A percentile compares a stretch with the other conserved stretches of the same genome.
Evolutionary conservation across 805 yeast species (phyloP).

Genomic region (Kazachstania kunashirensis): DNA sequence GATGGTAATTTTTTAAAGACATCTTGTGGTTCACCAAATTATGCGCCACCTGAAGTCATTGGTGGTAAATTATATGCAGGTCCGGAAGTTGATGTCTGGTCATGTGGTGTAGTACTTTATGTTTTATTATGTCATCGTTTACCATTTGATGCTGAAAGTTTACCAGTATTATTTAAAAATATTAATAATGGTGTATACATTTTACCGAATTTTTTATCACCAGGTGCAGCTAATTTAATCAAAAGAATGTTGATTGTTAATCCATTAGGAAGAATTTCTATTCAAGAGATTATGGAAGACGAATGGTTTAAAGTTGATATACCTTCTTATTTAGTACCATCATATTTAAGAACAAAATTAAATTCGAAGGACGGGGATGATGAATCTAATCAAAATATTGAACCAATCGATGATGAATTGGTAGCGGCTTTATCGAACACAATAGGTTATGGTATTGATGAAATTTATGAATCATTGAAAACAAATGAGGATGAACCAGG

Average conservation of each 20-base stretch:
- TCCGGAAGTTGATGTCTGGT: constrained; percentile 97
- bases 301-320: constrained; percentile 83
- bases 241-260: constrained; percentile 90
- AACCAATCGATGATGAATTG: constrained; percentile 58
- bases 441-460: constrained; percentile 83
- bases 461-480: constrained; percentile 62
- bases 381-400: background rate
- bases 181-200: constrained; percentile 88
- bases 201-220: constrained; percentile 76
- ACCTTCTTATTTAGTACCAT: constrained; percentile 66
- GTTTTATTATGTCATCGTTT: constrained; percentile 93
- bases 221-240: constrained; percentile 74
- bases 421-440: constrained; percentile 66
- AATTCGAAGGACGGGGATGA: constrained; percentile 13
- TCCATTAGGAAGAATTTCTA: constrained; percentile 87
- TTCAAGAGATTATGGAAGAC: constrained; percentile 84
- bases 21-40: constrained; percentile 91
- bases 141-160: constrained; percentile 93
- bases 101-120: constrained; percentile 87
- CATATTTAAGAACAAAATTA: constrained; percentile 14
- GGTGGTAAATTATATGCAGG: constrained; percentile 93
- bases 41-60: constrained; percentile 96
- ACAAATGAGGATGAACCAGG: constrained; percentile 37
- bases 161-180: constrained; percentile 86
- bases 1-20: constrained; percentile 94